A percentile compares a stretch with the other conserved stretches of the same genome.
phyloP scores from a whole-genome alignment of 2,329 filamentous ascomycete species.

The Nemania sp. region DNA sequence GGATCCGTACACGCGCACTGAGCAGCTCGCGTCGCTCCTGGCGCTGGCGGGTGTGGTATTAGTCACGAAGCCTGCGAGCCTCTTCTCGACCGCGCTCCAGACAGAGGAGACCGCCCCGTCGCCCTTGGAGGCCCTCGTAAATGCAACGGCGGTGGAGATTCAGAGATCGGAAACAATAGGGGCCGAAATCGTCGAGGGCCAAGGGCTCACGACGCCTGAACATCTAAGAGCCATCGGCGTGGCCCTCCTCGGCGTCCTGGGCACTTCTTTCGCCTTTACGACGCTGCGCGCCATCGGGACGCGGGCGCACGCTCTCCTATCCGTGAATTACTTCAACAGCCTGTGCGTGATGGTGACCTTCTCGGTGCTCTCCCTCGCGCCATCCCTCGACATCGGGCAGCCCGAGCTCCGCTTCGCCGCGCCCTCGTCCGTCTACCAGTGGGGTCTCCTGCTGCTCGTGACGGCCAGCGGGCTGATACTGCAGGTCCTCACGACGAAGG shows the following conservation, averaged over 20 bases:
- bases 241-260: slow-evolving; percentile 77
- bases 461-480: slow-evolving; percentile 78
- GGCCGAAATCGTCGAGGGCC: slow-evolving; percentile 49
- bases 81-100: slow-evolving; percentile 40
- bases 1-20: slow-evolving; percentile 77
- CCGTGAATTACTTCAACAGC: slow-evolving; percentile 80
- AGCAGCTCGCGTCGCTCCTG: slow-evolving; percentile 75
- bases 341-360: slow-evolving; percentile 72
- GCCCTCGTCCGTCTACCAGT: slow-evolving; percentile 55
- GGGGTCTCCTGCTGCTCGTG: slow-evolving; percentile 69
- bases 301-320: slow-evolving; percentile 79
- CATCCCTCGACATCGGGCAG: slow-evolving; percentile 38
- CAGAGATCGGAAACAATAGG: slow-evolving; percentile 32
- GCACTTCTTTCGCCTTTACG: slow-evolving; percentile 74
- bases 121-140: slow-evolving; percentile 27
- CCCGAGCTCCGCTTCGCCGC: slow-evolving; percentile 49
- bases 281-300: slow-evolving; percentile 79
- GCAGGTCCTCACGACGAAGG: slow-evolving; percentile 84
- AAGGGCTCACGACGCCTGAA: slow-evolving; percentile 53
- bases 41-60: slow-evolving; percentile 80
- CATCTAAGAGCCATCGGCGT: slow-evolving; percentile 71
- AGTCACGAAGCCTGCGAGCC: slow-evolving; percentile 70
- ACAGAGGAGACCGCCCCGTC: slow-evolving; percentile 15
- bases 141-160: slow-evolving; percentile 5
- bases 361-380: slow-evolving; percentile 59